Percentiles rank a stretch among this genome's conserved stretches.
Conservation (phyloP, 1,284 basidiomycete genomes). For the Apiotrichum porosum region DNA sequence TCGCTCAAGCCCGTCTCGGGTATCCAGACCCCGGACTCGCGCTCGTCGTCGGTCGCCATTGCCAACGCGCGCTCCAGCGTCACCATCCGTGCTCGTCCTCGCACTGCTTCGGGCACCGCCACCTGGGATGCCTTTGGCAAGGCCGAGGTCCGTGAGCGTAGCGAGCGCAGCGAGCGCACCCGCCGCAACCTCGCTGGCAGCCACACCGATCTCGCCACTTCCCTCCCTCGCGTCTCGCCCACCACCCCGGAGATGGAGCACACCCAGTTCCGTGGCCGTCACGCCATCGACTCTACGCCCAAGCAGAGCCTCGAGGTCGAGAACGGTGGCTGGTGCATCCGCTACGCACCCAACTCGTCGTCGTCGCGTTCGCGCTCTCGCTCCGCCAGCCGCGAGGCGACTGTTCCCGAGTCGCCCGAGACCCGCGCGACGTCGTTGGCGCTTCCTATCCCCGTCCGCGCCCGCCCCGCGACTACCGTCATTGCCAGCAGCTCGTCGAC, state of each 20-base stretch:
- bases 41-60: not conserved
- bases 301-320: conserved; percentile 35
- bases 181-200: conserved; percentile 1
- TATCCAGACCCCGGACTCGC: not conserved
- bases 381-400: conserved; percentile 7
- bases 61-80: conserved; percentile 8
- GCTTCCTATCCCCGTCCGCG: conserved; percentile 13
- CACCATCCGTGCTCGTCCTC: conserved; percentile 12
- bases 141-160: conserved; percentile 21
- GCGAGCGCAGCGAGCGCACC: conserved; percentile 4
- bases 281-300: conserved; percentile 27
- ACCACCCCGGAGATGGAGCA: too few relatives aligned
- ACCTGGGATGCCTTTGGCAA: conserved; percentile 42
- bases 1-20: conserved; percentile 7
- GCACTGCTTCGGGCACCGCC: conserved; percentile 24
- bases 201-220: not conserved
- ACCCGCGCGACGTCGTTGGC: conserved; percentile 6
- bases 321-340: conserved; percentile 36
- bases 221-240: too few relatives aligned
- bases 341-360: conserved; percentile 14
- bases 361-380: conserved; percentile 1
- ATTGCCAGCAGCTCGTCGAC: conserved; percentile 11
- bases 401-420: not conserved
- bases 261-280: too few relatives aligned
- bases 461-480: conserved; percentile 4